These are phyloP conservation scores for Grigorovia transvaalensis DNA, from an alignment of 805 yeast genomes.

Conservation along the genomic window DNA sequence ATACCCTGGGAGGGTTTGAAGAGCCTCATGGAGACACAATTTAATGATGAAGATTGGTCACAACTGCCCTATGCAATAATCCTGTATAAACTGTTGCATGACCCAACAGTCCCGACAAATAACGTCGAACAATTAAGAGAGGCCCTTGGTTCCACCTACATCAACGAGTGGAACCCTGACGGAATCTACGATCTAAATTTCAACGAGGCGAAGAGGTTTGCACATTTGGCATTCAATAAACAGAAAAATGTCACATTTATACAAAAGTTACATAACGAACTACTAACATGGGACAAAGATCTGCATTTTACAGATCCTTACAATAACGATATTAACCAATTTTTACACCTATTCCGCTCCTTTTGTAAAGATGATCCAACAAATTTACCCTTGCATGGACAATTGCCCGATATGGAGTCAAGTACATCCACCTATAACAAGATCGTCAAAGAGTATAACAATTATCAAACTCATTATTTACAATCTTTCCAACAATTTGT, in stretches of 20 bases:
- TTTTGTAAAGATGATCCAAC: slow-evolving; percentile 2
- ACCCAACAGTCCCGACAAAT: neutral
- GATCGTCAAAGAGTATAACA: slow-evolving; percentile 48
- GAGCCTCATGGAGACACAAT: slow-evolving; percentile 39
- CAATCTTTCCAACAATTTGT: neutral
- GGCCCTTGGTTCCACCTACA: neutral
- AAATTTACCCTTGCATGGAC: slow-evolving; percentile 54
- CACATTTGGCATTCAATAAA: slow-evolving; percentile 31
- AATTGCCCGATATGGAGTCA: slow-evolving; percentile 82
- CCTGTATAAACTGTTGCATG: slow-evolving; percentile 1
- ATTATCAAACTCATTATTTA: slow-evolving; percentile 23
- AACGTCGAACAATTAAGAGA: neutral
- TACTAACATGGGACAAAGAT: neutral
- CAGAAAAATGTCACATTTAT: neutral
- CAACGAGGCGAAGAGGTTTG: slow-evolving; percentile 40
- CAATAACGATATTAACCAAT: slow-evolving; percentile 5
- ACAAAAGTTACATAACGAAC: neutral
- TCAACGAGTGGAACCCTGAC: slow-evolving; percentile 25
- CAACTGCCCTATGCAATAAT: slow-evolving; percentile 49
- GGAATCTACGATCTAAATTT: slow-evolving; percentile 33
- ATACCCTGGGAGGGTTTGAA: slow-evolving; percentile 63
- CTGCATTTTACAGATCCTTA: slow-evolving; percentile 2
- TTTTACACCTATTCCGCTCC: slow-evolving; percentile 4
- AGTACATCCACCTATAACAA: slow-evolving; percentile 51
- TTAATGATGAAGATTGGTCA: slow-evolving; percentile 36